These are phyloP conservation scores for Trichosporon ovoides DNA, from an alignment of 1,284 basidiomycete species.

Conservation along the genomic window DNA sequence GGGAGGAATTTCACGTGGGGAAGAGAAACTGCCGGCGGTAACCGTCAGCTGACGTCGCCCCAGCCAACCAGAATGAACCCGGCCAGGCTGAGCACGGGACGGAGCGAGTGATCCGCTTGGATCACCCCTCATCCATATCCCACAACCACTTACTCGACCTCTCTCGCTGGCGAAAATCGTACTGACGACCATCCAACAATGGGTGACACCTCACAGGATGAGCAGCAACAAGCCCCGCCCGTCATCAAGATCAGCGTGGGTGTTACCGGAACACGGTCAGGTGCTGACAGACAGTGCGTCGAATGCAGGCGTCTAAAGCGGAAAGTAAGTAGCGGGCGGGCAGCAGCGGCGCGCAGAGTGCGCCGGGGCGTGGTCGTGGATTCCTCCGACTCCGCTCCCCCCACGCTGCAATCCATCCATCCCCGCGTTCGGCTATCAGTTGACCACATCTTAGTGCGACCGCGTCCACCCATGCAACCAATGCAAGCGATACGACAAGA, in stretches of 20 bases:
- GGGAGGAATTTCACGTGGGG: too few species aligned
- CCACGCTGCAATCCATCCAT: background rate
- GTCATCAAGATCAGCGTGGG: conserved; percentile 11
- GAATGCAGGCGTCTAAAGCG: conserved; percentile 26
- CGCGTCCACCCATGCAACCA: conserved; percentile 23
- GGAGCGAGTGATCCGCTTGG: conserved; percentile 1
- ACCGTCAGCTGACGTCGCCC: too few species aligned
- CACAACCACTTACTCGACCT: background rate
- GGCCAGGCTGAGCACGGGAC: background rate
- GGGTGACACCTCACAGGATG: background rate
- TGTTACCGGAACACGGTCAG: background rate
- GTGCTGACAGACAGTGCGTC: conserved; percentile 19
- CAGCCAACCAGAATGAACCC: too few species aligned
- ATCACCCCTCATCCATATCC: background rate
- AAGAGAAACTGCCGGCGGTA: too few species aligned
- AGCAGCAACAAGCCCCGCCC: background rate
- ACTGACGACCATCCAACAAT: background rate
- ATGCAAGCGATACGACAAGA: conserved; percentile 20
- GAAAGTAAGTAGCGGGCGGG: conserved; percentile 17
- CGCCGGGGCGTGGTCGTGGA: background rate
- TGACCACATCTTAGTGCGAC: conserved; percentile 18
- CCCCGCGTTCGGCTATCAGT: background rate
- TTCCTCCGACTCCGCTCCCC: conserved; percentile 10
- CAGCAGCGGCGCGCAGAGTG: conserved; percentile 1
- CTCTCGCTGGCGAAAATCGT: too few species aligned